Percentiles rank a stretch among this genome's conserved stretches.
Evolutionary conservation across 176 grass and related monocot genomes (phyloP).

Genomic region (Aegilops umbellulata): DNA sequence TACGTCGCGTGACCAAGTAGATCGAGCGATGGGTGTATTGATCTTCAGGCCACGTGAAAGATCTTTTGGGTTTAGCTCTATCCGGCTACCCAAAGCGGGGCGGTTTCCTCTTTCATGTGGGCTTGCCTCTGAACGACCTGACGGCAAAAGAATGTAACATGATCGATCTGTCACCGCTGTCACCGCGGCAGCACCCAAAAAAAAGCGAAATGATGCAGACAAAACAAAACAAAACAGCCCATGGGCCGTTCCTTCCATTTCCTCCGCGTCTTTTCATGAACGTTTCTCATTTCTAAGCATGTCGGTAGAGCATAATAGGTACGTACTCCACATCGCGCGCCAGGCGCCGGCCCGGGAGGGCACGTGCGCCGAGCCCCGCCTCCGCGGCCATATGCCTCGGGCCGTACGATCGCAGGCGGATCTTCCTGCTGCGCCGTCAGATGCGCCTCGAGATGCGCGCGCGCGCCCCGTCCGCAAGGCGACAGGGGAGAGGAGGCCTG

Average conservation of each 20-base stretch:
- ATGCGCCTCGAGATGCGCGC: conserved; percentile 41
- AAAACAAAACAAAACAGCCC: neutral
- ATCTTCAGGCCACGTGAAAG: conserved; percentile 8
- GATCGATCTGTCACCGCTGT: neutral
- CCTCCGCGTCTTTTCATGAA: neutral
- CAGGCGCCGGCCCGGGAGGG: neutral
- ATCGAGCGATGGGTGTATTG: too few relatives aligned
- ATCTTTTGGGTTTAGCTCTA: conserved; percentile 10
- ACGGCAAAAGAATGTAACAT: conserved; percentile 13
- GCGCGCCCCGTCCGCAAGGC: neutral
- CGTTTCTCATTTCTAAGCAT: neutral
- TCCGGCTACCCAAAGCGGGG: neutral
- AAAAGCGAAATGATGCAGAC: neutral
- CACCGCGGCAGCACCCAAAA: neutral
- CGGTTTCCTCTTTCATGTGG: neutral
- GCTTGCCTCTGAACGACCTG: conserved; percentile 12
- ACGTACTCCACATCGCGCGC: too few relatives aligned
- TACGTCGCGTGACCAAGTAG: neutral
- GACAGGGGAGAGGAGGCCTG: conserved; percentile 21
- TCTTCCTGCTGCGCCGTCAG: conserved; percentile 38
- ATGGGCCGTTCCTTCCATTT: too few relatives aligned
- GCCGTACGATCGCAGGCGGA: conserved; percentile 42
- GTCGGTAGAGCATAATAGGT: conserved; percentile 7
- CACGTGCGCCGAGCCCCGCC: conserved; percentile 32
- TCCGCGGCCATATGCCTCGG: neutral